Evolutionary conservation across 495 filamentous ascomycete genomes (phyloP), one percentile per base, ranked within the genome.

Genomic region (Stereocaulon alpinum): DNA sequence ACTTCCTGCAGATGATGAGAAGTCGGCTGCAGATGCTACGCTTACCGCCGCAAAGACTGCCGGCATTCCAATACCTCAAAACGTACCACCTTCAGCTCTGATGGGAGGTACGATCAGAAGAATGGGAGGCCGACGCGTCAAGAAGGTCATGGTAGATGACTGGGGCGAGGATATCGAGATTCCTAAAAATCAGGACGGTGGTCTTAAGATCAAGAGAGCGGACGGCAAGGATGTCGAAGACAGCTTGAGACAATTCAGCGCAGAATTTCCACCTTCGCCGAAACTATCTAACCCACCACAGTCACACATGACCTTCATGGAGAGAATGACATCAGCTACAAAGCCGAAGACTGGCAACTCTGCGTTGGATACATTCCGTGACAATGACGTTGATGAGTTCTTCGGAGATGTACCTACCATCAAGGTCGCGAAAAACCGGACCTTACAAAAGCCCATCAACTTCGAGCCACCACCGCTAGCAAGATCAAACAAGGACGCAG

Each of bases 51-150:
- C 90, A 43, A 85, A 85, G 60, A 84, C 83, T 64, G 92, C 89
- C 27, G 93, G 93, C 52, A 96, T 98, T 55, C 92, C 93, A 30
- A 84, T 98, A 62, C 93, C 93, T 18, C 74, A 79, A 29, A 90
- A 92, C 68, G 85, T 97, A 15, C 90, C 93, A n/a, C 81, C 86
- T 24, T 95, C 92, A n/a, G 93, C 93, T 51, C 77, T 98, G 44
- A 78, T 95, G 64, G 93, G 92, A 45, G 93, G 93, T 50, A 91
- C 90, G 12, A 98, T 98, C 68, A 96, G 95, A 75, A 77, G 90
- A 67, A 76, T 98, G 7, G 90, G 90, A 48, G 87, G 84, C 64
- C 84, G 85, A 66, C 93, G 89, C 63, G 79, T 84, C 47, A 86
- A 83, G 67, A 88, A 86, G 70, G 74, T 82, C 24, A 83, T 88